These are phyloP conservation scores for Ogataea wickerhamii DNA, from an alignment of 805 yeast genomes.

Conservation along the genomic window DNA sequence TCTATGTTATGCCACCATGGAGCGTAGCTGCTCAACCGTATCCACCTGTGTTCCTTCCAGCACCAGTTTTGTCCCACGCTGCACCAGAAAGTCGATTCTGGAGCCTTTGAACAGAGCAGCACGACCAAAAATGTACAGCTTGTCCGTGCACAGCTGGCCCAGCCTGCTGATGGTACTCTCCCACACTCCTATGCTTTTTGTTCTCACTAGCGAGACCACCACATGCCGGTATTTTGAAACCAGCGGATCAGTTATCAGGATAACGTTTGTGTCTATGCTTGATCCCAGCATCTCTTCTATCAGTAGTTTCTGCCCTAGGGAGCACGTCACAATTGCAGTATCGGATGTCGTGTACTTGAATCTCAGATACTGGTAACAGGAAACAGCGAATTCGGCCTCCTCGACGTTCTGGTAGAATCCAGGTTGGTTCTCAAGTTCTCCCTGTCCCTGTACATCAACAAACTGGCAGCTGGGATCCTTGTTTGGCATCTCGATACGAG, in stretches of 20 bases:
- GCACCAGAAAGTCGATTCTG: not conserved
- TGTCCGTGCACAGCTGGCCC: constrained; percentile 14
- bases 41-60: too few relatives aligned
- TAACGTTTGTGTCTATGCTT: constrained; percentile 23
- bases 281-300: constrained; percentile 38
- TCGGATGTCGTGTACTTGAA: constrained; percentile 38
- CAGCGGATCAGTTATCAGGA: constrained; percentile 29
- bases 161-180: constrained; percentile 7
- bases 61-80: not conserved
- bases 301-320: constrained; percentile 38
- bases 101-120: constrained; percentile 3
- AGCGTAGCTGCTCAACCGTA: too few relatives aligned
- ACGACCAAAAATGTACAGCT: constrained; percentile 15
- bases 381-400: constrained; percentile 48
- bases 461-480: constrained; percentile 25
- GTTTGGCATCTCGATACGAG: too few relatives aligned
- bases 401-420: constrained; percentile 36
- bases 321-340: constrained; percentile 41
- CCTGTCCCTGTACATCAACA: constrained; percentile 30
- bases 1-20: too few relatives aligned
- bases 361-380: constrained; percentile 43
- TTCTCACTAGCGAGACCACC: constrained; percentile 36
- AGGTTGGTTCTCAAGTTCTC: constrained; percentile 28
- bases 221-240: constrained; percentile 30
- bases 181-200: constrained; percentile 25